Conservation (phyloP, 257 asterid genomes). For the Hygrophila difformis region DNA sequence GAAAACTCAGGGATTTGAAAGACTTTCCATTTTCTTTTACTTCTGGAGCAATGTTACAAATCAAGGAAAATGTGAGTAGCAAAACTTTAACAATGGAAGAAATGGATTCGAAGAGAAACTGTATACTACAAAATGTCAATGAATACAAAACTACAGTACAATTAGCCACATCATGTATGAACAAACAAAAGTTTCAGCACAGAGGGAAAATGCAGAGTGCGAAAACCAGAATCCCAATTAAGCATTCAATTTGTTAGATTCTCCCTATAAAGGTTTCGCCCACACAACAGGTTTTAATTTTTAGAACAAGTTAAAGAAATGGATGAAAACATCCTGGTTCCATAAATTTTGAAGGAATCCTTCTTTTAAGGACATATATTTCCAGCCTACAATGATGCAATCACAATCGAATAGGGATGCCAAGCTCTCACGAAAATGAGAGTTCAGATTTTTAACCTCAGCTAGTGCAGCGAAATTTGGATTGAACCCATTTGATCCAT, state of each 20-base stretch:
- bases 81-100: neutral
- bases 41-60: neutral
- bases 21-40: neutral
- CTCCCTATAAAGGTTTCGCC: too few species aligned
- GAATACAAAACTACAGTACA: neutral
- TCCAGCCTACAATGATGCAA: too few species aligned
- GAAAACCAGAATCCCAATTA: slow-evolving; percentile 6
- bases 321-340: too few species aligned
- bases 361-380: too few species aligned
- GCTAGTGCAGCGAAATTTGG: too few species aligned
- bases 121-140: neutral
- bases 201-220: neutral
- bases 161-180: neutral
- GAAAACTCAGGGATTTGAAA: slow-evolving; percentile 5
- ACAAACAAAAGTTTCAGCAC: neutral
- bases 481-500: too few species aligned
- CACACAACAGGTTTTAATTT: too few species aligned
- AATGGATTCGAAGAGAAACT: neutral
- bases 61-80: neutral
- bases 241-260: neutral
- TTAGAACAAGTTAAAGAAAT: too few species aligned
- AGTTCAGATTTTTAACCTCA: too few species aligned
- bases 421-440: too few species aligned
- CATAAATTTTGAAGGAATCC: too few species aligned
- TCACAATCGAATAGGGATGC: too few species aligned